Conservation (phyloP, 139 green algal species). For the Pseudopediastrum boryanum region DNA sequence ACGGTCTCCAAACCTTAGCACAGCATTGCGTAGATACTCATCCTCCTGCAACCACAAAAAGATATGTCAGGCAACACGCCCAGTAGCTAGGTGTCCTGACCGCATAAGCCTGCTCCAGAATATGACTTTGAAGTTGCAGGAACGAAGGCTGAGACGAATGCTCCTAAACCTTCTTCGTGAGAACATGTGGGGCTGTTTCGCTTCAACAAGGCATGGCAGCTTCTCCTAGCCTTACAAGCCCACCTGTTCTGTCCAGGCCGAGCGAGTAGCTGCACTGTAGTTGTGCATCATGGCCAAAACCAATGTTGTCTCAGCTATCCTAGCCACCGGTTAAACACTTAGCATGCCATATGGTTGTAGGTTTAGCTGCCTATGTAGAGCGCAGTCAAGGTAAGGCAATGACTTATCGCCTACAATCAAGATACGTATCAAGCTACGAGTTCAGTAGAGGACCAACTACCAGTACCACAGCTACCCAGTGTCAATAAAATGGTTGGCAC, state of each 20-base stretch:
- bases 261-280: conserved; percentile 24
- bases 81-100: neutral
- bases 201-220: neutral
- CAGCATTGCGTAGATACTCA: conserved; percentile 25
- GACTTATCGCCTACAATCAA: no score
- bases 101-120: neutral
- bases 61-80: neutral
- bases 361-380: no score
- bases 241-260: conserved; percentile 41
- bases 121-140: neutral
- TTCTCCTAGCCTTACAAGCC: neutral
- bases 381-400: no score
- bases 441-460: no score
- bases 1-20: conserved; percentile 29
- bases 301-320: neutral
- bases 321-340: neutral
- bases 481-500: no score
- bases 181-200: no score
- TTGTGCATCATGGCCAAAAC: conserved; percentile 19
- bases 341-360: no score
- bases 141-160: neutral
- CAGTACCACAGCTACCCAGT: no score
- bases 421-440: no score
- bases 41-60: conserved; percentile 29
- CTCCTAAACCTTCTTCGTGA: neutral